Conservation (phyloP, 768 basidiomycete genomes). For the Gymnopilus junonius region DNA sequence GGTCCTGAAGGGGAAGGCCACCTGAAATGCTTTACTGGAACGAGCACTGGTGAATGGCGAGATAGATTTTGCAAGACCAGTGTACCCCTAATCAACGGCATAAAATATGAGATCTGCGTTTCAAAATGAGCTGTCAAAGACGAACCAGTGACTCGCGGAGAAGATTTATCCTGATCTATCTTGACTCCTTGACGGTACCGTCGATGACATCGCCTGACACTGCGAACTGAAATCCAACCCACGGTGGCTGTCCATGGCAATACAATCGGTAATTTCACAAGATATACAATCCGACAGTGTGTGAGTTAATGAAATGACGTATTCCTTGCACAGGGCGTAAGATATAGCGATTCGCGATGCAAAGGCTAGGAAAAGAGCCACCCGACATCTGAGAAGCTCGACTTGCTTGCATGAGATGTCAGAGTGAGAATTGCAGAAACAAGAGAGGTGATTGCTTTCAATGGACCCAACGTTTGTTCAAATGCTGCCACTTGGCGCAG, state of each 20-base stretch:
- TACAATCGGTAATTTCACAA: not conserved
- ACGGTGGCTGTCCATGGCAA: not conserved
- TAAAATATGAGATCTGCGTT: not conserved
- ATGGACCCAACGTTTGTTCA: too few species aligned
- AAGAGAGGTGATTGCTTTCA: too few species aligned
- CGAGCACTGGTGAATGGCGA: not conserved
- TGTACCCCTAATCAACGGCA: not conserved
- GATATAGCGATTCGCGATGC: too few species aligned
- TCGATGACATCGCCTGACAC: slow-evolving; percentile 2
- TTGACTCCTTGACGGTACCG: not conserved
- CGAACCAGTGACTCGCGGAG: not conserved
- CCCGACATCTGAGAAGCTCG: too few species aligned
- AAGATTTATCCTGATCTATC: too few species aligned
- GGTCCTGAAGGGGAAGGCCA: too few species aligned
- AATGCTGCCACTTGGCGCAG: too few species aligned
- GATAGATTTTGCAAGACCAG: not conserved
- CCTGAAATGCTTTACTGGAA: too few species aligned
- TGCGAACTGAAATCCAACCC: not conserved
- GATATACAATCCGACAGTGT: not conserved
- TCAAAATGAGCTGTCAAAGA: not conserved
- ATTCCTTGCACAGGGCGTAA: too few species aligned
- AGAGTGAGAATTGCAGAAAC: too few species aligned
- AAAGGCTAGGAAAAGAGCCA: too few species aligned
- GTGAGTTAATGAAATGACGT: not conserved
- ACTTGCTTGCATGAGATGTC: too few species aligned